Evolutionary conservation across 129 eudicot species (phyloP), one percentile per base, ranked within the genome.

Genomic region (Glebionis coronaria): DNA sequence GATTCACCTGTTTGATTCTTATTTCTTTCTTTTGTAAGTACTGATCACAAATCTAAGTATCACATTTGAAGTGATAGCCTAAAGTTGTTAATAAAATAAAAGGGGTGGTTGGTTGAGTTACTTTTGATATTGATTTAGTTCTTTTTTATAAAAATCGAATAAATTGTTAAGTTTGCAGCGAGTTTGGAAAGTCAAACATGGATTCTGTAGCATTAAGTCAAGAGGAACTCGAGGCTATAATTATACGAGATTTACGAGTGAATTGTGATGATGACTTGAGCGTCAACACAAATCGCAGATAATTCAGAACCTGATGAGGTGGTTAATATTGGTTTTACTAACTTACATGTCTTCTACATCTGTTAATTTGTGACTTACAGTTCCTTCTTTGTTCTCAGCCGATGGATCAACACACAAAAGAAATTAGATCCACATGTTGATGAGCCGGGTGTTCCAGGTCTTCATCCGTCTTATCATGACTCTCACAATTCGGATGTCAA

Each of bases 161-260:
- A n/a, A n/a, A n/a, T n/a, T n/a, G n/a, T n/a, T n/a, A 67, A 61
- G 44, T 55, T 31, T 84, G 73, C 53, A 58, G 73, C 16, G 82
- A 80, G 64, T 58, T 58, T 52, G 73, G 79, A 67, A 59, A 76
- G 75, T 71, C 65, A 76, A 53, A 51, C 65, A 83, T 58, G 9
- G 74, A 66, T 15, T 35, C 58, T 44, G 62, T 79, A 50, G 71
- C 60, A 12, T 18, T 83, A 81, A 83, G 63, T 76, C 95, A 88
- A 82, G 83, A 83, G 63, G 90, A 88, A 69, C 72, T 93, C 71
- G 91, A 84, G 81, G 89, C 85, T 56, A 71, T 90, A 23, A 84
- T 88, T 56, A 80, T 89, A 86, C 83, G 85, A 73, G 84, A 86
- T 56, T 80, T 89, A 86, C 83, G 85, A 73, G 84, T 88, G 50